phyloP scores from a whole-genome alignment of 2,329 filamentous ascomycete genomes.

The Macroventuria anomochaeta region DNA sequence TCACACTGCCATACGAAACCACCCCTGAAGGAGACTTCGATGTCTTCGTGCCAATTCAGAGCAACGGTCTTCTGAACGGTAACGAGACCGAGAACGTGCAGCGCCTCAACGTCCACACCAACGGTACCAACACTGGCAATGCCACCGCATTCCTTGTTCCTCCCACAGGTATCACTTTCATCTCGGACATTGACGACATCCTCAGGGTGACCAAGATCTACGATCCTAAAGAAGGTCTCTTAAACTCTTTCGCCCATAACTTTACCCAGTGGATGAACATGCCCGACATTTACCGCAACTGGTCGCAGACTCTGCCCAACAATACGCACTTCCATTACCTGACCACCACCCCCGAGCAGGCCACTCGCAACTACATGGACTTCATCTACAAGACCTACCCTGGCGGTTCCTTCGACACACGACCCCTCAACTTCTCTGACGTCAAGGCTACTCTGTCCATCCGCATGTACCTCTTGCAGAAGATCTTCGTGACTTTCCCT shows the following conservation, averaged over 20 bases:
- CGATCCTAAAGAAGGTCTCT: conserved; percentile 72
- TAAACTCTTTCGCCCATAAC: conserved; percentile 76
- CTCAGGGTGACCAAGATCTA: conserved; percentile 83
- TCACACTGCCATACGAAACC: conserved; percentile 70
- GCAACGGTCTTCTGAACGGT: conserved; percentile 63
- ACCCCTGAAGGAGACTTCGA: conserved; percentile 76
- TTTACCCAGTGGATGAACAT: conserved; percentile 80
- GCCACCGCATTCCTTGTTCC: conserved; percentile 79
- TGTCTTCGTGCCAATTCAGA: conserved; percentile 68
- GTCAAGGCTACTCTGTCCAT: conserved; percentile 73
- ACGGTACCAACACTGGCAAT: conserved; percentile 71
- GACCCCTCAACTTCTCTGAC: conserved; percentile 79
- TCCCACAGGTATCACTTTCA: conserved; percentile 70
- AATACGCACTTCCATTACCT: conserved; percentile 79
- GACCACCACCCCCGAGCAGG: conserved; percentile 80
- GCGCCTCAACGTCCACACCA: conserved; percentile 70
- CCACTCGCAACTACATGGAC: conserved; percentile 79
- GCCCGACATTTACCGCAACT: conserved; percentile 79
- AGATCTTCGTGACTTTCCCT: conserved; percentile 77
- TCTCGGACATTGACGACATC: conserved; percentile 82
- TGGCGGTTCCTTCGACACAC: conserved; percentile 75
- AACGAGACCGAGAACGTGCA: conserved; percentile 71
- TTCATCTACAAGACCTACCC: conserved; percentile 81
- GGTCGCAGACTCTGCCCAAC: conserved; percentile 69
- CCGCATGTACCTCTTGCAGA: conserved; percentile 71